Evolutionary conservation across 2,329 filamentous ascomycete genomes (phyloP).

Genomic region (Sporothrix pallida): DNA sequence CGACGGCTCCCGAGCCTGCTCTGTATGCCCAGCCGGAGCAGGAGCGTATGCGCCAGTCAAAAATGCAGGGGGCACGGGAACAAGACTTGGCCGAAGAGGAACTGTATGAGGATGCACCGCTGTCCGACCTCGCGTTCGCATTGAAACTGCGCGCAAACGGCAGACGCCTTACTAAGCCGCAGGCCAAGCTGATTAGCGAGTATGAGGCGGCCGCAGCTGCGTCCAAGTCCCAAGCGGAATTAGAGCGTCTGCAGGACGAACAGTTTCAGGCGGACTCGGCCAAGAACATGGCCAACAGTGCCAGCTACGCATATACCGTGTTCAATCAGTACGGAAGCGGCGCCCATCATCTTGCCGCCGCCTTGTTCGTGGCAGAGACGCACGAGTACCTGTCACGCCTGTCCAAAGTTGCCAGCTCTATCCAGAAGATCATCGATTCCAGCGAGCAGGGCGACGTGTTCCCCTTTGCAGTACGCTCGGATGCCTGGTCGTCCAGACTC

Average conservation of each 20-base stretch:
- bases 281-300: background rate
- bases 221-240: background rate
- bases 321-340: background rate
- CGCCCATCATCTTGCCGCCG: slow-evolving; percentile 5
- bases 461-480: background rate
- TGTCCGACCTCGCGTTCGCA: background rate
- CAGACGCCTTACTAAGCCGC: background rate
- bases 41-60: background rate
- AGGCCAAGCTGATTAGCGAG: background rate
- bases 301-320: background rate
- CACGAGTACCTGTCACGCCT: slow-evolving; percentile 34
- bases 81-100: background rate
- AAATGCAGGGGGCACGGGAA: background rate
- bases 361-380: slow-evolving; percentile 33
- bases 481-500: slow-evolving; percentile 14
- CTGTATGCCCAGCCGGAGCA: slow-evolving; percentile 10
- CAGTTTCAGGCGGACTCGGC: background rate
- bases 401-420: slow-evolving; percentile 17
- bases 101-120: background rate
- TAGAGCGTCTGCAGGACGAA: background rate
- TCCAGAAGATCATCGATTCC: background rate
- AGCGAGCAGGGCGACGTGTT: background rate
- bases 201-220: background rate
- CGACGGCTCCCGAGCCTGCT: slow-evolving; percentile 23
- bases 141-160: background rate